These are phyloP conservation scores for Pisolithus thermaeus DNA, from an alignment of 1,284 basidiomycete genomes.

Conservation along the genomic window DNA sequence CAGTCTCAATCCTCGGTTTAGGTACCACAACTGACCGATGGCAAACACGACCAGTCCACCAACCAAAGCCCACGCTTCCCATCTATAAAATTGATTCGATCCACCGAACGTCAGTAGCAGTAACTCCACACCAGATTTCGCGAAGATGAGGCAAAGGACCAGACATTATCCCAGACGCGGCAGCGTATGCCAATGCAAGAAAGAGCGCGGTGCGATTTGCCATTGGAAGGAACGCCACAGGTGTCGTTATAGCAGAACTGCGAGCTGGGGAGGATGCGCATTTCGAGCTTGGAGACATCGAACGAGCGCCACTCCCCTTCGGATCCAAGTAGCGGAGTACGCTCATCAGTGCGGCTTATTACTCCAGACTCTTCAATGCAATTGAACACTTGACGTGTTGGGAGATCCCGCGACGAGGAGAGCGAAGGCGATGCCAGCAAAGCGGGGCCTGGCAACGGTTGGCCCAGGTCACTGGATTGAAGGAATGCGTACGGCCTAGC, in stretches of 20 bases:
- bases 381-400: slow-evolving; percentile 28
- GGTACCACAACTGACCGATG: slow-evolving; percentile 82
- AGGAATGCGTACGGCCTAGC: slow-evolving; percentile 9
- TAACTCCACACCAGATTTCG: slow-evolving; percentile 91
- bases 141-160: slow-evolving; percentile 92
- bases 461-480: slow-evolving; percentile 6
- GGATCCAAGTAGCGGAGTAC: slow-evolving; percentile 54
- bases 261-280: slow-evolving; percentile 21
- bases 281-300: slow-evolving; percentile 12
- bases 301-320: slow-evolving; percentile 28
- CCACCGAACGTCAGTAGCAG: slow-evolving; percentile 76
- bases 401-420: slow-evolving; percentile 28
- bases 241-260: slow-evolving; percentile 6
- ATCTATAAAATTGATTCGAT: slow-evolving; percentile 83
- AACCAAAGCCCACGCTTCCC: slow-evolving; percentile 80
- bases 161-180: slow-evolving; percentile 86
- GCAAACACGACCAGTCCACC: slow-evolving; percentile 67
- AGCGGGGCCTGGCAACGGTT: slow-evolving; percentile 27
- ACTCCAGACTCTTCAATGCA: slow-evolving; percentile 28
- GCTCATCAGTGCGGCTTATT: slow-evolving; percentile 40
- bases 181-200: slow-evolving; percentile 84
- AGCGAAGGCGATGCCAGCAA: slow-evolving; percentile 21
- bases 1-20: slow-evolving; percentile 84
- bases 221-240: slow-evolving; percentile 20
- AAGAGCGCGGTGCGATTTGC: slow-evolving; percentile 52